Percentiles rank a stretch among this genome's conserved stretches.
phyloP scores from a whole-genome alignment of 371 early-diverging fungal genomes.

The Coemansia sp. region DNA sequence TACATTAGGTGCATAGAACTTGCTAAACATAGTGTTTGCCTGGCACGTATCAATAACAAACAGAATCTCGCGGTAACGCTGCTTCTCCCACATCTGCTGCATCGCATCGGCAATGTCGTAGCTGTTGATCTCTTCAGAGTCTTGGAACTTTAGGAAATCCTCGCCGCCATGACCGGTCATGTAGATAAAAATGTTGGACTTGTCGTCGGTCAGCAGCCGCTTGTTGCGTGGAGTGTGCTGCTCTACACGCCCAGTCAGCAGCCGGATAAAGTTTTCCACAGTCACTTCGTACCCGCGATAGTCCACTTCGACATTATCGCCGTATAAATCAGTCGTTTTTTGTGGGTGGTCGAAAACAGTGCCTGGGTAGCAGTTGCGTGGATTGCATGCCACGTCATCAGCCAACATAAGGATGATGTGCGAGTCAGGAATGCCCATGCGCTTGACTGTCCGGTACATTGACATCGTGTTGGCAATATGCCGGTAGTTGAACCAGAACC shows the following conservation, averaged over 20 bases:
- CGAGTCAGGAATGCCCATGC: constrained; percentile 95
- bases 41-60: constrained; percentile 98
- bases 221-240: constrained; percentile 85
- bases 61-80: constrained; percentile 90
- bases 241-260: constrained; percentile 81
- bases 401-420: constrained; percentile 97
- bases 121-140: constrained; percentile 91
- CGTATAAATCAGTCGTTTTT: constrained; percentile 82
- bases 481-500: constrained; percentile 96
- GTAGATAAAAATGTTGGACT: constrained; percentile 90
- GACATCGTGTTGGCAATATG: constrained; percentile 95
- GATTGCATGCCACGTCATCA: constrained; percentile 96
- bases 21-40: constrained; percentile 91
- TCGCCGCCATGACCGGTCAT: constrained; percentile 99
- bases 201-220: constrained; percentile 87
- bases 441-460: constrained; percentile 95
- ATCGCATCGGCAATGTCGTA: constrained; percentile 94
- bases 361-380: constrained; percentile 88
- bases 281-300: constrained; percentile 98
- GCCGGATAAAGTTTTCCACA: constrained; percentile 92
- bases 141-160: constrained; percentile 96
- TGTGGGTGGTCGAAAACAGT: constrained; percentile 89
- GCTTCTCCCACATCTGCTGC: constrained; percentile 93
- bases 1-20: constrained; percentile 88
- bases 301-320: constrained; percentile 93